phyloP scores from a whole-genome alignment of 2,329 filamentous ascomycete genomes.

The Septoria linicola region DNA sequence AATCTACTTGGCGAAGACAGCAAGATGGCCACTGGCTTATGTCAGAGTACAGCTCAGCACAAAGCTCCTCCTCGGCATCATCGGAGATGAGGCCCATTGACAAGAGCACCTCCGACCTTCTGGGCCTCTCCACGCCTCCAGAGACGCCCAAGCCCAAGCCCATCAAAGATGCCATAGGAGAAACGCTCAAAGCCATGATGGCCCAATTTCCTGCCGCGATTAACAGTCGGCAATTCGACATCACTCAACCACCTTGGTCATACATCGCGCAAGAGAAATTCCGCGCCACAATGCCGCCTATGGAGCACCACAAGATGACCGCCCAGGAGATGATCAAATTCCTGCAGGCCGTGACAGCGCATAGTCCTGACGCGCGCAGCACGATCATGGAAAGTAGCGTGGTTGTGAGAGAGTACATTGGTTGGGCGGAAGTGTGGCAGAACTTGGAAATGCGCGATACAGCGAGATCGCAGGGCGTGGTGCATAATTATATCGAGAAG shows the following conservation, averaged over 20 bases:
- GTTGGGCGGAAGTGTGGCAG: conserved; percentile 13
- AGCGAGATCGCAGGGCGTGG: conserved; percentile 3
- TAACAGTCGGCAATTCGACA: conserved; percentile 6
- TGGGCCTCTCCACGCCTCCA: conserved; percentile 6
- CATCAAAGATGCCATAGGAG: not conserved
- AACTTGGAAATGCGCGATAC: conserved; percentile 9
- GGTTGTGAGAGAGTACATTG: conserved; percentile 2
- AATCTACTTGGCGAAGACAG: conserved; percentile 6
- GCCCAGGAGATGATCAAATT: conserved; percentile 2
- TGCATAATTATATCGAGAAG: conserved; percentile 11
- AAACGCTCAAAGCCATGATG: conserved; percentile 10
- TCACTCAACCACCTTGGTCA: conserved; percentile 2
- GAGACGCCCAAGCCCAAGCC: not conserved
- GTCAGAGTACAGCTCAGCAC: not conserved
- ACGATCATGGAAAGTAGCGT: conserved; percentile 8
- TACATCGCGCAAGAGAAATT: conserved; percentile 5
- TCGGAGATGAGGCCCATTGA: not conserved
- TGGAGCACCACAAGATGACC: conserved; percentile 10
- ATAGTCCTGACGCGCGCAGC: conserved; percentile 2
- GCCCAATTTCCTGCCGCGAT: conserved; percentile 4
- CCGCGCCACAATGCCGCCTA: conserved; percentile 7
- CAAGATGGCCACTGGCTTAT: conserved; percentile 2
- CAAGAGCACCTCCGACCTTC: too few species aligned
- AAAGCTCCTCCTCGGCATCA: not conserved
- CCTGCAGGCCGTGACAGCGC: not conserved